Evolutionary conservation across 2,329 filamentous ascomycete genomes (phyloP).

Genomic region (Tolypocladium pustulatum): DNA sequence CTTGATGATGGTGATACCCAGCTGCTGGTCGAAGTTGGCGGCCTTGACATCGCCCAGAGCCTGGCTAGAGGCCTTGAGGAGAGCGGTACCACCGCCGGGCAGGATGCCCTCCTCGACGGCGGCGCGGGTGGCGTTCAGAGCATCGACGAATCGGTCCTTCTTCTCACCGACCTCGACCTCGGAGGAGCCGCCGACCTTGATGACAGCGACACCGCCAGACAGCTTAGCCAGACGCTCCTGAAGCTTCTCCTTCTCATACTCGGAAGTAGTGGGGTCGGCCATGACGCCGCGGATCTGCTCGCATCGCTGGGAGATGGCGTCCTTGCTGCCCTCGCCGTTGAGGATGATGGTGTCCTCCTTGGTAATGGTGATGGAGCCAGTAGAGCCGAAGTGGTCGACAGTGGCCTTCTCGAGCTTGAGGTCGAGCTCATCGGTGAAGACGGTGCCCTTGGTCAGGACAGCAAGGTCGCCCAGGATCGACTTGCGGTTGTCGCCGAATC

Average conservation of each 20-base stretch:
- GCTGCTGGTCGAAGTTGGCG: constrained; percentile 97
- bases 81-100: constrained; percentile 92
- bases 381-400: constrained; percentile 89
- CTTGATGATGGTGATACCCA: constrained; percentile 96
- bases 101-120: constrained; percentile 99
- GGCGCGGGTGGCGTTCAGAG: constrained; percentile 92
- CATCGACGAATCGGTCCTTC: constrained; percentile 99
- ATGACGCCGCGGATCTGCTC: constrained; percentile 99
- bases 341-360: constrained; percentile 99
- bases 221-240: constrained; percentile 99
- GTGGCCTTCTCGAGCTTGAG: constrained; percentile 99
- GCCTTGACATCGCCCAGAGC: constrained; percentile 75
- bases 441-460: constrained; percentile 90
- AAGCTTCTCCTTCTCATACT: constrained; percentile 99
- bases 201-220: constrained; percentile 96
- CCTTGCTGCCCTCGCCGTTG: constrained; percentile 94
- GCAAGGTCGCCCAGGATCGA: constrained; percentile 95
- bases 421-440: constrained; percentile 97
- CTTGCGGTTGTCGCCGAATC: constrained; percentile 99
- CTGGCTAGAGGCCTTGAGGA: constrained; percentile 93
- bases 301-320: constrained; percentile 85
- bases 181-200: constrained; percentile 95
- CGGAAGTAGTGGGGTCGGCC: constrained; percentile 83
- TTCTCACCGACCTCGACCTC: constrained; percentile 99
- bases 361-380: constrained; percentile 97